Conservation (phyloP, 78 protist genomes). For the Cavenderia fasciculata region DNA sequence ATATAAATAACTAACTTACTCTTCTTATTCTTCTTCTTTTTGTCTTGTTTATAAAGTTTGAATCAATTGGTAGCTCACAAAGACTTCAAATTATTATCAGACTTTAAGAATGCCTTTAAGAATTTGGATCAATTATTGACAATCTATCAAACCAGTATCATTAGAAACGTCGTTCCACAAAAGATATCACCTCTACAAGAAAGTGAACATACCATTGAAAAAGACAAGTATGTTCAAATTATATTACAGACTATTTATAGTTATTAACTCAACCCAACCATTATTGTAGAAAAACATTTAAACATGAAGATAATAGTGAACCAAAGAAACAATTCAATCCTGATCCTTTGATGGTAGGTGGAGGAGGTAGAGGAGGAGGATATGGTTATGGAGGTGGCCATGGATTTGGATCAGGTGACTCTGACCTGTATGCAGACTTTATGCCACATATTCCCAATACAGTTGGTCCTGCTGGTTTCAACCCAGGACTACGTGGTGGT, state of each 20-base stretch:
- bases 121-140: conserved; percentile 2
- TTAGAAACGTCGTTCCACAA: background rate
- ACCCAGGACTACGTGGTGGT: conserved; percentile 26
- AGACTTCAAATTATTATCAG: background rate
- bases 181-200: conserved; percentile 3
- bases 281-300: too few species aligned
- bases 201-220: too few species aligned
- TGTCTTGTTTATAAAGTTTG: background rate
- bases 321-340: background rate
- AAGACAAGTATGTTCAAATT: too few species aligned
- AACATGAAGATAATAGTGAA: background rate
- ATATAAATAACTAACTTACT: background rate
- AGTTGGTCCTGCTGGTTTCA: background rate
- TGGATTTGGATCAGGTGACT: conserved; percentile 12
- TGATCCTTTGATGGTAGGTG: conserved; percentile 11
- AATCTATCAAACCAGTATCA: background rate
- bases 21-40: background rate
- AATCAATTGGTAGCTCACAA: background rate
- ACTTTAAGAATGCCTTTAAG: conserved; percentile 11
- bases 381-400: background rate
- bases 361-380: background rate
- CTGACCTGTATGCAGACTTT: conserved; percentile 34
- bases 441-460: conserved; percentile 19
- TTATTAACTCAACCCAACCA: too few species aligned
- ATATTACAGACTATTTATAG: too few species aligned